Base-by-base conservation (phyloP, 179 eudicot genomes). In the Silene vulgaris region DNA sequence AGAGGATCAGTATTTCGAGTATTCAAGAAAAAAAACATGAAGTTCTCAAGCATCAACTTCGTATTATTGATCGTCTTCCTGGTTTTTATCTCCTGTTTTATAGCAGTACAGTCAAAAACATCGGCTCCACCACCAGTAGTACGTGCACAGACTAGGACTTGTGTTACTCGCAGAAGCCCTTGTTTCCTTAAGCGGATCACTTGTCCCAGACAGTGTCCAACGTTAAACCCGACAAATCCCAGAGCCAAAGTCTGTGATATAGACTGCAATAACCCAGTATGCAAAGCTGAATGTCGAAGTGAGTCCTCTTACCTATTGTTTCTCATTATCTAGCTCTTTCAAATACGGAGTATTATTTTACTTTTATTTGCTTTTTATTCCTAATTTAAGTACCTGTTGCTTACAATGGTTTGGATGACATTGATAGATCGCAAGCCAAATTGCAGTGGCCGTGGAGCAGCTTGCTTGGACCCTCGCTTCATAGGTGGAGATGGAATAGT, bases 391-490 rank as follows among this genome's bases (percentile, higher is more conserved):
- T 29, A 17, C 4, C 2, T 72, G 3, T 29, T 54, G 81, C 76
- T 75, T 77, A 78, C 79, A 56, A 40, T 50, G 30, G 17, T 28
- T 64, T 40, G 40, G 59, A 74, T 61, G 30, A 29, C 65, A 37
- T 71, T 76, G 63, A 65, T 43, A 89, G 91, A 77, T 69, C 82
- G 86, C 21, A 88, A 80, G 68, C 88, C 97, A 35, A 82, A 83
- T 71, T 88, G 91, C 83, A 84, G 80, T 45, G 84, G 85, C 17
- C 77, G 74, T 5, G 91, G 97, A 69, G 86, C 97, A 62, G 89
- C 89, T 2, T 91, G 97, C 80, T 82, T 78, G 72, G 97, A 91
- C 73, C 97, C 94, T 0, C 90, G 90, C 52, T 91, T 91, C 85
- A 84, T 91, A 0, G 92, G 97, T 1, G 92, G 83, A 70, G 92